A percentile compares a stretch with the other conserved stretches of the same genome.
phyloP scores from a whole-genome alignment of 495 filamentous ascomycete genomes.

The Penicillium salamii region DNA sequence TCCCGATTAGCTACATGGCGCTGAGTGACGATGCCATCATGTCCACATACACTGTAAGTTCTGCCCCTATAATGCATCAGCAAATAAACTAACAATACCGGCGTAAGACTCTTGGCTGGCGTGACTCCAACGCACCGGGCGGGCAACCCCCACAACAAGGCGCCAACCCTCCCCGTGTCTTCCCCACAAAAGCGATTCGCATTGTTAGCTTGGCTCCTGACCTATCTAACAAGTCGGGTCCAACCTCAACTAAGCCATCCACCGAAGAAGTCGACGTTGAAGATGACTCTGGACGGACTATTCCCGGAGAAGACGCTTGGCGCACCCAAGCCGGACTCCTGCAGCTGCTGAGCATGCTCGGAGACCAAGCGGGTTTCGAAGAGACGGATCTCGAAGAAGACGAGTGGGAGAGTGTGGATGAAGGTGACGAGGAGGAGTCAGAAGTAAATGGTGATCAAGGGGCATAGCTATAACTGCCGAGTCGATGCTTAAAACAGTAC shows the following conservation, averaged over 20 bases:
- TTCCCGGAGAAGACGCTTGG: conserved; percentile 12
- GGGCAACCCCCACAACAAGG: conserved; percentile 7
- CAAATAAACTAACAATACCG: conserved; percentile 7
- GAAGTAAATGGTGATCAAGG: background rate
- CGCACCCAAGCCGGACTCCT: conserved; percentile 26
- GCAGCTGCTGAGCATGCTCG: conserved; percentile 31
- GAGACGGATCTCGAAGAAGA: conserved; percentile 11
- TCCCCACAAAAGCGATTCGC: conserved; percentile 37
- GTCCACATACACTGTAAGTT: conserved; percentile 36
- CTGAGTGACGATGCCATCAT: conserved; percentile 40
- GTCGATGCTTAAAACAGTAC: background rate
- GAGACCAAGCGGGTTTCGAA: conserved; percentile 22
- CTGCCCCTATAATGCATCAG: background rate
- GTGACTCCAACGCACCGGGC: conserved; percentile 22
- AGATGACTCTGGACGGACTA: conserved; percentile 1
- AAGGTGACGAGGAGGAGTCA: conserved; percentile 1
- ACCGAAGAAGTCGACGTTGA: conserved; percentile 1
- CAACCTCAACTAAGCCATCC: conserved; percentile 1
- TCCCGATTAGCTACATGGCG: conserved; percentile 41
- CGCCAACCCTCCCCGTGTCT: conserved; percentile 30
- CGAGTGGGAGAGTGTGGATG: conserved; percentile 18
- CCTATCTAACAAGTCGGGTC: conserved; percentile 2
- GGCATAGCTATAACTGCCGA: background rate
- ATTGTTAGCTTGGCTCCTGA: conserved; percentile 35
- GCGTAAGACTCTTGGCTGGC: conserved; percentile 35